A percentile compares a stretch with the other conserved stretches of the same genome.
These are phyloP conservation scores for Dothistroma pini DNA, from an alignment of 2,329 filamentous ascomycete species.

Conservation along the genomic window DNA sequence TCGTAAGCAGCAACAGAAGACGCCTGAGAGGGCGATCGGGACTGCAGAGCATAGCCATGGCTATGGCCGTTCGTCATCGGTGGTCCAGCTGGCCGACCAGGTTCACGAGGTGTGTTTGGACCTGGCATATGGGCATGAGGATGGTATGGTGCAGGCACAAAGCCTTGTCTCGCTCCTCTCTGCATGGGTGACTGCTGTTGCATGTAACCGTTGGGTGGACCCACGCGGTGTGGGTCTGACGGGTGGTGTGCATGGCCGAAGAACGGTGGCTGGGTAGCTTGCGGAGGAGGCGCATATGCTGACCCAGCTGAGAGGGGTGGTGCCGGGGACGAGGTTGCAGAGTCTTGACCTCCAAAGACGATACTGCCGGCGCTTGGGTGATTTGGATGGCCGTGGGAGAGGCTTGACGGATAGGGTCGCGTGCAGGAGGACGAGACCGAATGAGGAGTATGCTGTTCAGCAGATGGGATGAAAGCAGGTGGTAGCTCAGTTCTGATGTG, in stretches of 20 bases:
- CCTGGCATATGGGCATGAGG: background rate
- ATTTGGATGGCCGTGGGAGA: slow-evolving; percentile 18
- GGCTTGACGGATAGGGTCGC: slow-evolving; percentile 10
- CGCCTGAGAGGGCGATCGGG: slow-evolving; percentile 27
- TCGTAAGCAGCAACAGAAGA: slow-evolving; percentile 17
- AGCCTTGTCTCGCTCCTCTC: slow-evolving; percentile 20
- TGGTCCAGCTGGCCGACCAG: background rate
- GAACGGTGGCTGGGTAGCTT: slow-evolving; percentile 16
- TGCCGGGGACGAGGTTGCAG: slow-evolving; percentile 38
- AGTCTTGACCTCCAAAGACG: slow-evolving; percentile 38
- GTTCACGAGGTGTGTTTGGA: slow-evolving; percentile 21
- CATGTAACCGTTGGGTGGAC: slow-evolving; percentile 6
- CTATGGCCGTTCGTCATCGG: slow-evolving; percentile 5
- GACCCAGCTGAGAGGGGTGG: slow-evolving; percentile 27
- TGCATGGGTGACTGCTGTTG: slow-evolving; percentile 8
- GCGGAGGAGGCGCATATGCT: slow-evolving; percentile 17
- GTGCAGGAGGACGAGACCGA: slow-evolving; percentile 22
- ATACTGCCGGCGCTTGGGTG: slow-evolving; percentile 32
- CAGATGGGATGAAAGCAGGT: slow-evolving; percentile 31
- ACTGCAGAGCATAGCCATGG: slow-evolving; percentile 19
- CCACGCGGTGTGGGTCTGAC: slow-evolving; percentile 23
- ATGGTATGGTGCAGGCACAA: slow-evolving; percentile 4
- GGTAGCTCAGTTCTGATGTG: slow-evolving; percentile 31
- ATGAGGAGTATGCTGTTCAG: slow-evolving; percentile 25
- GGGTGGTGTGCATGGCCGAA: slow-evolving; percentile 27